These are phyloP conservation scores for Pyricularia sp. DNA, from an alignment of 2,329 filamentous ascomycete genomes.

Conservation along the genomic window DNA sequence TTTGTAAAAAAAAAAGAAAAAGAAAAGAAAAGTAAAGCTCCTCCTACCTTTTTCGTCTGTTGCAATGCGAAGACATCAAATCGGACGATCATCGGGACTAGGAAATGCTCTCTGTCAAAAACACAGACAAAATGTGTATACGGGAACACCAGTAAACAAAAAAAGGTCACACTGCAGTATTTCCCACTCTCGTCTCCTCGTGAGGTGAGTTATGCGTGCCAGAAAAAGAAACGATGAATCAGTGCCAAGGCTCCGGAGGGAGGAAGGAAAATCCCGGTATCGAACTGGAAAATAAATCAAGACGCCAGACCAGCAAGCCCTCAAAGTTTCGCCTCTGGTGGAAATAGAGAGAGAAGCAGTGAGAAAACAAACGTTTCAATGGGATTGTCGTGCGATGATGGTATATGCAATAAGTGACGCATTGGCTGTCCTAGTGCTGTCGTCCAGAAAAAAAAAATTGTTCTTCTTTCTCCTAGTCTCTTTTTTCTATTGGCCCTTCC, in stretches of 20 bases:
- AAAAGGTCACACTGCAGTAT: not conserved
- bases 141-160: not conserved
- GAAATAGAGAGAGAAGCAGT: not conserved
- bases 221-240: not conserved
- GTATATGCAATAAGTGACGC: not conserved
- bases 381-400: not conserved
- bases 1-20: not conserved
- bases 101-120: not conserved
- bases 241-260: not conserved
- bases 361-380: not conserved
- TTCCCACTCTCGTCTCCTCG: not conserved
- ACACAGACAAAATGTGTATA: not conserved
- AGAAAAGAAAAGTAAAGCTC: too few relatives aligned
- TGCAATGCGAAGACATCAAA: not conserved
- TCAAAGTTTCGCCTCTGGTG: not conserved
- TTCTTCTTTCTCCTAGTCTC: not conserved
- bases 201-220: not conserved
- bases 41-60: not conserved
- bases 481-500: constrained; percentile 41
- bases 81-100: not conserved
- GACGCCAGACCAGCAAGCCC: not conserved
- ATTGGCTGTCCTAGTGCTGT: not conserved
- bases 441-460: not conserved
- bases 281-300: not conserved
- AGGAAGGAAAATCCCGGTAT: not conserved